Conservation (phyloP, 2,329 filamentous ascomycete species). For the Tolypocladium ovalisporum region DNA sequence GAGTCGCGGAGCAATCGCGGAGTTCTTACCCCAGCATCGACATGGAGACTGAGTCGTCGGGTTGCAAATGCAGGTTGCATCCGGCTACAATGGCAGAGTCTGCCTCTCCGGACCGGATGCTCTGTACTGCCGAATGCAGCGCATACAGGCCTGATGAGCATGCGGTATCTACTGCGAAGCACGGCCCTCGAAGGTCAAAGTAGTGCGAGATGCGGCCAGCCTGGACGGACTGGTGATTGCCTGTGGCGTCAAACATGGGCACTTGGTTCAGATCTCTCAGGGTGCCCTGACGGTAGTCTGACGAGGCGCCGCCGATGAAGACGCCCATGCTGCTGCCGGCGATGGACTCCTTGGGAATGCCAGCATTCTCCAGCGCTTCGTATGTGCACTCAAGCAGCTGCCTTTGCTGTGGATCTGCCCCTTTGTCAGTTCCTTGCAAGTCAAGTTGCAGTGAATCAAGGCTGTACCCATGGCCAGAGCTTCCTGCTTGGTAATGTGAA, state of each 20-base stretch:
- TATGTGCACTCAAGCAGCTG: conserved; percentile 41
- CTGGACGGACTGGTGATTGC: conserved; percentile 38
- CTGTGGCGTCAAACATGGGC: conserved; percentile 41
- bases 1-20: background rate
- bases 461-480: conserved; percentile 31
- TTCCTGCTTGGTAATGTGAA: conserved; percentile 39
- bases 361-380: conserved; percentile 42
- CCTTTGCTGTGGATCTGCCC: conserved; percentile 39
- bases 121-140: conserved; percentile 38
- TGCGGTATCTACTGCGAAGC: conserved; percentile 39
- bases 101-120: conserved; percentile 33
- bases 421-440: background rate
- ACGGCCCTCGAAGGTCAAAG: conserved; percentile 43
- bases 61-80: conserved; percentile 34
- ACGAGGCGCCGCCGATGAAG: conserved; percentile 35
- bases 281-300: conserved; percentile 36
- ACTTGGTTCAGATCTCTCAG: conserved; percentile 32
- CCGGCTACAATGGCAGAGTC: conserved; percentile 34
- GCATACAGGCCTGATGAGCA: conserved; percentile 41
- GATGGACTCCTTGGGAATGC: conserved; percentile 34
- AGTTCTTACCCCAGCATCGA: conserved; percentile 15
- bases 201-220: conserved; percentile 44
- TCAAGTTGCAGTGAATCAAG: background rate
- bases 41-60: conserved; percentile 23
- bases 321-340: conserved; percentile 38